A percentile compares a stretch with the other conserved stretches of the same genome.
These are phyloP conservation scores for Fusarium nodosum DNA, from an alignment of 2,329 filamentous ascomycete species.

Conservation along the genomic window DNA sequence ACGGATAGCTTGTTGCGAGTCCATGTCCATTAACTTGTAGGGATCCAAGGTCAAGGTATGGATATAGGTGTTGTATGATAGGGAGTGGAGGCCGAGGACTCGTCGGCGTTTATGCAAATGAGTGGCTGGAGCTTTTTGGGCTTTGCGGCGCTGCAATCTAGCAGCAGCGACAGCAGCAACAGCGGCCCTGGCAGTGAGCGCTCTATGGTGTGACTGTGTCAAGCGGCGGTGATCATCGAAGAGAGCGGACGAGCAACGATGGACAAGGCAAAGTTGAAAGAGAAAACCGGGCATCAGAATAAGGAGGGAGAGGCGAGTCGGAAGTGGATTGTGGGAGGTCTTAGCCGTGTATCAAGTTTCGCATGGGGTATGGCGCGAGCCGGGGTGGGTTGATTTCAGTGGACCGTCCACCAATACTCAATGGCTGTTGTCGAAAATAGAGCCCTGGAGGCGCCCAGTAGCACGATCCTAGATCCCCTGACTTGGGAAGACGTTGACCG, in stretches of 20 bases:
- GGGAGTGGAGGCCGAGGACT: constrained; percentile 52
- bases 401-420: constrained; percentile 34
- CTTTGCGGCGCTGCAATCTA: constrained; percentile 57
- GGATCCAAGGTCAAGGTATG: constrained; percentile 30
- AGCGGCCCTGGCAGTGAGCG: constrained; percentile 60
- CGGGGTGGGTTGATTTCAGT: constrained; percentile 38
- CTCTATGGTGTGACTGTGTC: constrained; percentile 57
- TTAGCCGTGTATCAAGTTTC: constrained; percentile 43
- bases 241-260: constrained; percentile 61
- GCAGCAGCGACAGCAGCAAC: constrained; percentile 57
- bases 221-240: constrained; percentile 61
- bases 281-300: constrained; percentile 63
- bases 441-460: constrained; percentile 43
- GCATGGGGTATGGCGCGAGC: constrained; percentile 48
- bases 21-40: constrained; percentile 51
- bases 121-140: constrained; percentile 55
- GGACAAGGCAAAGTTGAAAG: constrained; percentile 62
- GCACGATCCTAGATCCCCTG: constrained; percentile 42
- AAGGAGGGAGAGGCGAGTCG: constrained; percentile 47
- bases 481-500: constrained; percentile 28
- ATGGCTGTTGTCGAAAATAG: constrained; percentile 41
- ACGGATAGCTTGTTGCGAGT: constrained; percentile 56
- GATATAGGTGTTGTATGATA: constrained; percentile 41
- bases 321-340: constrained; percentile 40
- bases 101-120: constrained; percentile 56